Conservation (phyloP, 805 yeast genomes). For the Metschnikowia santaceciliae region DNA sequence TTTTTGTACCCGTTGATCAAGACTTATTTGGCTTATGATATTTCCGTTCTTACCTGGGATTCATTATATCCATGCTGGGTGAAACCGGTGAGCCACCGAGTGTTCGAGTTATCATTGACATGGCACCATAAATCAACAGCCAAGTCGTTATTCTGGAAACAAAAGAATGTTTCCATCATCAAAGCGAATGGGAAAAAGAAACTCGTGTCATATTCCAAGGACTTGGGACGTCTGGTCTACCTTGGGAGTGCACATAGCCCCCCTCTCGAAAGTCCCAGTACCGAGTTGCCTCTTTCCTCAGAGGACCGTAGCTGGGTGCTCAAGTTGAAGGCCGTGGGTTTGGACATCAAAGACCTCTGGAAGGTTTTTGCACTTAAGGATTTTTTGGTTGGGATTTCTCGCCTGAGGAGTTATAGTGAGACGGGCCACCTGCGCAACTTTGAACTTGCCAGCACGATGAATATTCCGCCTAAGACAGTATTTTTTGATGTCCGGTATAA, state of each 20-base stretch:
- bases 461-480: conserved; percentile 30
- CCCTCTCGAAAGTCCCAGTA: not conserved
- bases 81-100: conserved; percentile 61
- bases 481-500: conserved; percentile 38
- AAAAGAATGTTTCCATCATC: conserved; percentile 21
- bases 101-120: conserved; percentile 56
- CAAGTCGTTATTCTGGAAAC: conserved; percentile 80
- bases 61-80: conserved; percentile 64
- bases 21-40: conserved; percentile 73
- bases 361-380: conserved; percentile 69
- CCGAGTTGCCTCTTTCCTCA: conserved; percentile 42
- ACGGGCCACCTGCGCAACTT: conserved; percentile 14
- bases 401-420: conserved; percentile 8
- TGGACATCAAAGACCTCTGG: conserved; percentile 74
- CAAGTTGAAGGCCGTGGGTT: conserved; percentile 67
- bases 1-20: conserved; percentile 76
- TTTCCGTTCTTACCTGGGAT: conserved; percentile 63
- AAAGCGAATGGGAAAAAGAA: conserved; percentile 17
- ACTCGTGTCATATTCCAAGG: conserved; percentile 28
- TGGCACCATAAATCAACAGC: conserved; percentile 67
- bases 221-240: conserved; percentile 36
- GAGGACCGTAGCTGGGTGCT: conserved; percentile 74
- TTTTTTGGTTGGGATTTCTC: conserved; percentile 48
- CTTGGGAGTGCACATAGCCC: conserved; percentile 17
- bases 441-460: conserved; percentile 16